Percentiles rank a stretch among this genome's conserved stretches.
These are phyloP conservation scores for Fomitiporia mediterranea DNA, from an alignment of 1,284 basidiomycete species.

Conservation along the genomic window DNA sequence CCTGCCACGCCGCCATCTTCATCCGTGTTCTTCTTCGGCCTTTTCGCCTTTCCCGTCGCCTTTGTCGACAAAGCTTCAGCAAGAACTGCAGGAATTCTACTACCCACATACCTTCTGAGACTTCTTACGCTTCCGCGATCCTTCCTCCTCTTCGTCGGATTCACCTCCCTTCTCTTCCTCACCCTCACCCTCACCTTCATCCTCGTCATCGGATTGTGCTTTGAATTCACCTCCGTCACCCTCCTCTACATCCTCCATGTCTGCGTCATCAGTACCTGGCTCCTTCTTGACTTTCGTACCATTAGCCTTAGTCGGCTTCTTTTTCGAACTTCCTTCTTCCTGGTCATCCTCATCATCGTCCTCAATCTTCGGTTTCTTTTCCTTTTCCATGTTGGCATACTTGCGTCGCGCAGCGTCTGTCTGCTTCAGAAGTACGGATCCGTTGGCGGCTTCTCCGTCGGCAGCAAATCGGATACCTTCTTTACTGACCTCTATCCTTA, in stretches of 20 bases:
- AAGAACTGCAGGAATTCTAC: background rate
- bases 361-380: conserved; percentile 42
- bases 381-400: conserved; percentile 44
- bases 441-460: conserved; percentile 94
- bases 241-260: conserved; percentile 37
- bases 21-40: conserved; percentile 37
- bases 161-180: conserved; percentile 35
- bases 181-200: conserved; percentile 33
- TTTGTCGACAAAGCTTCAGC: background rate
- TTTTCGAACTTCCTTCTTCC: conserved; percentile 39
- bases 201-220: conserved; percentile 28
- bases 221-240: conserved; percentile 39
- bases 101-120: conserved; percentile 44
- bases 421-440: conserved; percentile 83
- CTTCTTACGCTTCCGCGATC: conserved; percentile 56
- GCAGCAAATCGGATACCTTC: conserved; percentile 94
- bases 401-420: conserved; percentile 40
- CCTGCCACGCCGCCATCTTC: conserved; percentile 43
- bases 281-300: conserved; percentile 42
- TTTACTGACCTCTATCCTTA: conserved; percentile 94
- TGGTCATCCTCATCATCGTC: conserved; percentile 38
- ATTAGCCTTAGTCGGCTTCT: conserved; percentile 39
- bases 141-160: conserved; percentile 30
- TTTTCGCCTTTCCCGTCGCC: conserved; percentile 34
- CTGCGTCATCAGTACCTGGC: conserved; percentile 40